These are phyloP conservation scores for Lasiodiplodia sp. DNA, from an alignment of 2,329 filamentous ascomycete genomes.

Conservation along the genomic window DNA sequence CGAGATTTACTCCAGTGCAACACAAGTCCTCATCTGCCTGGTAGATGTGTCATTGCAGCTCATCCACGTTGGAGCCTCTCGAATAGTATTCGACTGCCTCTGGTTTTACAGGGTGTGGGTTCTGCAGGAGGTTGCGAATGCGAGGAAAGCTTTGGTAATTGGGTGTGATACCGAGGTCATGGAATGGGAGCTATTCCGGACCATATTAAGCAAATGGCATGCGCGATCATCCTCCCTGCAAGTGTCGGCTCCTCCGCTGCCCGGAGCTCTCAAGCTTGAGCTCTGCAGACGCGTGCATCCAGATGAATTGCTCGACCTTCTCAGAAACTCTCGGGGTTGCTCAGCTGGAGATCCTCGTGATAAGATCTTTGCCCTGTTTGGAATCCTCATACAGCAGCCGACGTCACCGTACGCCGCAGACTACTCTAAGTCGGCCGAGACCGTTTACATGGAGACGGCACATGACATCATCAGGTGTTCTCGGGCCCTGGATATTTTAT, in stretches of 20 bases:
- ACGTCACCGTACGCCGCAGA: not conserved
- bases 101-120: not conserved
- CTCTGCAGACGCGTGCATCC: not conserved
- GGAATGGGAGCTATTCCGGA: too few relatives aligned
- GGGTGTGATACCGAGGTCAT: too few relatives aligned
- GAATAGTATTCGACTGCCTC: not conserved
- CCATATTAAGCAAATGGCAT: too few relatives aligned
- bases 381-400: too few relatives aligned
- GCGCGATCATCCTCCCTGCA: too few relatives aligned
- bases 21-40: not conserved
- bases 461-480: not conserved
- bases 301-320: not conserved
- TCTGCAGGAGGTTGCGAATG: not conserved
- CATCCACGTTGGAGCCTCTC: not conserved
- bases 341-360: not conserved
- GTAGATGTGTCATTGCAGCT: not conserved
- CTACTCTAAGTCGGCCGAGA: not conserved
- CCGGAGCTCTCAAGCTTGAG: too few relatives aligned
- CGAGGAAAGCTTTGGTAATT: too few relatives aligned
- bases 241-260: too few relatives aligned
- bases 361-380: not conserved
- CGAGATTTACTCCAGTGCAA: not conserved
- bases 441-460: not conserved
- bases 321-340: not conserved
- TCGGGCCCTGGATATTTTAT: not conserved